phyloP scores from a whole-genome alignment of 2,329 filamentous ascomycete genomes.

The Sporothrix variecibatus region DNA sequence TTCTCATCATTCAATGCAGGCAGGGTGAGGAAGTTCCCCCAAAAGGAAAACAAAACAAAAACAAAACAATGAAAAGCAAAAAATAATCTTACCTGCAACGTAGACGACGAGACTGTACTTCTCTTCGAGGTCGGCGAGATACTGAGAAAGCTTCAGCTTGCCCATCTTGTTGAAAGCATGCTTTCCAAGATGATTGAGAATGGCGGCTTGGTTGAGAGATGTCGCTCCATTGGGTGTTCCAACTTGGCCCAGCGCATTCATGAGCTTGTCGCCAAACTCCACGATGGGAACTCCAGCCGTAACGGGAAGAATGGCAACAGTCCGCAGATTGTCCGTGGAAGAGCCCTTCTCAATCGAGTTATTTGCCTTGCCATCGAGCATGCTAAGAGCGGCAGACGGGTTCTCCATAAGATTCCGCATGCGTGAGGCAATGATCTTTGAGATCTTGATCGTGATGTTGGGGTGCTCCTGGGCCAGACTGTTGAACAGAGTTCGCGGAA shows the following conservation, averaged over 20 bases:
- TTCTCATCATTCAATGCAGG: slow-evolving; percentile 53
- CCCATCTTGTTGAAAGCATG: slow-evolving; percentile 98
- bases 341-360: slow-evolving; percentile 68
- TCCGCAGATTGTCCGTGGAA: slow-evolving; percentile 88
- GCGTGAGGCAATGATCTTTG: slow-evolving; percentile 93
- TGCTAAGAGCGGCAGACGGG: slow-evolving; percentile 64
- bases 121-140: slow-evolving; percentile 93
- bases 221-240: slow-evolving; percentile 88
- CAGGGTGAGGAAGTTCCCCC: neutral
- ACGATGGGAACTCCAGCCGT: slow-evolving; percentile 90
- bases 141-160: slow-evolving; percentile 92
- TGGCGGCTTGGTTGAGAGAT: slow-evolving; percentile 88
- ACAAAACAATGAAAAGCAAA: slow-evolving; percentile 20
- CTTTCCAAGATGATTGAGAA: slow-evolving; percentile 90
- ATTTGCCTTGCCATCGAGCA: slow-evolving; percentile 59
- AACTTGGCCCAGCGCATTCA: slow-evolving; percentile 86
- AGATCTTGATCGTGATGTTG: slow-evolving; percentile 98
- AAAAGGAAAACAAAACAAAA: neutral
- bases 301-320: slow-evolving; percentile 88
- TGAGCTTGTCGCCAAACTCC: slow-evolving; percentile 86
- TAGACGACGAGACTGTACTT: slow-evolving; percentile 96
- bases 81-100: slow-evolving; percentile 66
- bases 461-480: slow-evolving; percentile 96
- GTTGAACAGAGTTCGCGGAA: slow-evolving; percentile 94
- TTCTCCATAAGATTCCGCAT: slow-evolving; percentile 90